These are phyloP conservation scores for Eucommia ulmoides DNA, from an alignment of 257 asterid species.

Conservation along the genomic window DNA sequence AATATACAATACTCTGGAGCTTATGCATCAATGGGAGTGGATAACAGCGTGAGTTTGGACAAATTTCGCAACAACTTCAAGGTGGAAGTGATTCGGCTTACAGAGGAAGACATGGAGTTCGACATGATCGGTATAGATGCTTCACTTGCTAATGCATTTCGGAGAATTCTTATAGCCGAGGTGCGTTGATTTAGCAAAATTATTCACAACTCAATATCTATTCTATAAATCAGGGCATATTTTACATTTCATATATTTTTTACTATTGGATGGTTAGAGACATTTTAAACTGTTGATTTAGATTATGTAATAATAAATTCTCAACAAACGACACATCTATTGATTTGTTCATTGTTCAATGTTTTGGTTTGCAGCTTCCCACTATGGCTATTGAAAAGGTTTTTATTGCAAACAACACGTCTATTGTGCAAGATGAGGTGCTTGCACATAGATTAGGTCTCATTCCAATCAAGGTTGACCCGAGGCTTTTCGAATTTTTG, in stretches of 20 bases:
- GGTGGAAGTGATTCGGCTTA: constrained; percentile 47
- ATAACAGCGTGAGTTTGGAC: constrained; percentile 59
- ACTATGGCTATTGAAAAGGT: constrained; percentile 96
- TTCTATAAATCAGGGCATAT: too few relatives aligned
- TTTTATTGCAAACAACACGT: constrained; percentile 82
- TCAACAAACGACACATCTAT: too few relatives aligned
- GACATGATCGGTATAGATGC: constrained; percentile 93
- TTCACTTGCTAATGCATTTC: constrained; percentile 81
- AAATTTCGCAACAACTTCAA: constrained; percentile 49
- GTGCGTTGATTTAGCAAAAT: too few relatives aligned
- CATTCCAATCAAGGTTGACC: constrained; percentile 77
- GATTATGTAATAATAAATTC: too few relatives aligned
- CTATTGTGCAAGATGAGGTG: constrained; percentile 92
- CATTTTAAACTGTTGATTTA: too few relatives aligned
- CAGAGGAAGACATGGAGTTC: constrained; percentile 61
- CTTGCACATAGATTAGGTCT: constrained; percentile 92
- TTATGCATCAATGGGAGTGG: constrained; percentile 72
- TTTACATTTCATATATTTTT: too few relatives aligned
- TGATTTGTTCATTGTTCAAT: too few relatives aligned
- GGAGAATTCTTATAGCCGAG: constrained; percentile 90
- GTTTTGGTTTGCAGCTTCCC: constrained; percentile 71
- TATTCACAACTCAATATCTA: too few relatives aligned
- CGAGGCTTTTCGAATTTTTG: constrained; percentile 60
- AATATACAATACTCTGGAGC: constrained; percentile 75
- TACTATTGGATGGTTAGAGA: too few relatives aligned